These are phyloP conservation scores for Entophlyctis helioformis DNA, from an alignment of 192 early-diverging fungal genomes.

Conservation along the genomic window DNA sequence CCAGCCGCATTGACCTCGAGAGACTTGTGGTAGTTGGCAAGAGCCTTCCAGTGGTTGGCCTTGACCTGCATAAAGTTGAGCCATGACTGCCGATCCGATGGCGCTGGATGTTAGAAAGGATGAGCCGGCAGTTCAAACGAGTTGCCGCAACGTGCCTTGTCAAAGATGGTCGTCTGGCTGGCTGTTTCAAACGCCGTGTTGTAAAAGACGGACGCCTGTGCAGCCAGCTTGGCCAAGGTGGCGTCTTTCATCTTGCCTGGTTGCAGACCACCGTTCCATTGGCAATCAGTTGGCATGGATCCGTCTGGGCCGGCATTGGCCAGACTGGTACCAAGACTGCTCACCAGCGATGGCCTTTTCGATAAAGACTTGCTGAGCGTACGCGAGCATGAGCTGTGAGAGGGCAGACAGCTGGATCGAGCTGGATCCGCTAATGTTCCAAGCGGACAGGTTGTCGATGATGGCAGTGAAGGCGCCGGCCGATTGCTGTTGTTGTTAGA, in stretches of 20 bases:
- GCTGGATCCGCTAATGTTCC: constrained; percentile 51
- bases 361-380: constrained; percentile 92
- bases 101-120: no score
- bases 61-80: constrained; percentile 63
- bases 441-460: constrained; percentile 4
- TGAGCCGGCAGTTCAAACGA: no score
- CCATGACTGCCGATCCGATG: constrained; percentile 44
- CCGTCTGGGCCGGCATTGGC: neutral
- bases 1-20: constrained; percentile 26
- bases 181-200: constrained; percentile 54
- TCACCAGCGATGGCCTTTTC: constrained; percentile 56
- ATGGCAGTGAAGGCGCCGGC: constrained; percentile 57
- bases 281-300: neutral
- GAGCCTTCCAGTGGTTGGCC: constrained; percentile 59
- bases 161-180: no score
- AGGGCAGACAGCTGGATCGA: constrained; percentile 64
- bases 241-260: constrained; percentile 69
- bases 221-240: constrained; percentile 64
- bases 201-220: constrained; percentile 61
- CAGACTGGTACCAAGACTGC: no score
- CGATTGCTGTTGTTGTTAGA: constrained; percentile 41
- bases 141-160: no score
- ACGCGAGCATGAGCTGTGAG: constrained; percentile 70
- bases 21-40: constrained; percentile 67
- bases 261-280: neutral